Evolutionary conservation across 169 alveolate species (phyloP), one percentile per base, ranked within the genome.

Genomic region (Plasmodium coatneyi): DNA sequence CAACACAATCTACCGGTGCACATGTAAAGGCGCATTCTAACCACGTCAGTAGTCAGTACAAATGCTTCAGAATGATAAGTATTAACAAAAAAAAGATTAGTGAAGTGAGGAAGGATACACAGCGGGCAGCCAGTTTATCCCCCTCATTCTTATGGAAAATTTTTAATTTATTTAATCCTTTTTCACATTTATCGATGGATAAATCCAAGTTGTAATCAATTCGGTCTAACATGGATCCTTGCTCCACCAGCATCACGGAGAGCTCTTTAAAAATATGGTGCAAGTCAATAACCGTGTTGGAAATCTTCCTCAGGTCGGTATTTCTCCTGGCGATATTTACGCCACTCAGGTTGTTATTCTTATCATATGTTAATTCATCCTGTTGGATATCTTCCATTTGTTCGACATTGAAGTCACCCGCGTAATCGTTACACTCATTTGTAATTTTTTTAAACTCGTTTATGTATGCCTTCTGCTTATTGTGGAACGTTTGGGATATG

Each of bases 211-310:
- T 96, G 72, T 94, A 96, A 84, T 96, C 98, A 71, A 96, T 96
- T 92, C 97, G 96, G 80, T 96, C 98, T 43, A 96, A 56, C 76
- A 96, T 70, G 36, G 98, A 92, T 2, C 98, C 98, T 76, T 96
- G 98, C 56, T 96, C 98, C 80, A 95, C 93, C 28, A 96, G 95
- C 89, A 96, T 79, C 1, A 84, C 93, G n/a, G 97, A 92, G 87
- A 96, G 70, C 92, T 96, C 98, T 83, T 95, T 96, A 89, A 96
- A 96, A 36, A 96, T 83, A 81, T 95, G 92, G 76, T 96, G 95
- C 74, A 96, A 95, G 60, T 95, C 96, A n/a, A 84, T 81, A 34
- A 96, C 96, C 10, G 96, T 95, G 74, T 94, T 89, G 32, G 97
- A 95, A 6, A 96, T 96, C 83, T 95, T 95, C 81, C 82, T 92